Evolutionary conservation across 2,329 filamentous ascomycete species (phyloP).

Genomic region (Hypocrella siamensis): DNA sequence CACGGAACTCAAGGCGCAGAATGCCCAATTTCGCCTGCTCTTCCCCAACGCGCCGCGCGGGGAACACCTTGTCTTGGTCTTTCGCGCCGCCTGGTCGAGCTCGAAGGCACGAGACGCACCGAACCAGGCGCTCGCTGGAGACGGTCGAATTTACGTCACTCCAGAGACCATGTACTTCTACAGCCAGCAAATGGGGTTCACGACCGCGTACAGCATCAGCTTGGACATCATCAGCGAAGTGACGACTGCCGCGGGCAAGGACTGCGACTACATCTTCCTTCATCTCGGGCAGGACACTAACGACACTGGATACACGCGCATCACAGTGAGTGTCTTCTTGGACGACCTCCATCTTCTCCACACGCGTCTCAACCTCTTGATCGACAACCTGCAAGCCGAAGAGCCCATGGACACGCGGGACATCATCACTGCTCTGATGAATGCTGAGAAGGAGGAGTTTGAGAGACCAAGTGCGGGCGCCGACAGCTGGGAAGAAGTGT

Average conservation of each 20-base stretch:
- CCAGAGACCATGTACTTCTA: constrained; percentile 87
- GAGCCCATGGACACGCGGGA: constrained; percentile 53
- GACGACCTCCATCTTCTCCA: constrained; percentile 75
- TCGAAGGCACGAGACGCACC: constrained; percentile 26
- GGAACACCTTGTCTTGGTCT: constrained; percentile 80
- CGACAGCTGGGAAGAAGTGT: constrained; percentile 85
- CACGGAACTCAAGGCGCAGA: constrained; percentile 64
- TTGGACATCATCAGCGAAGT: constrained; percentile 73
- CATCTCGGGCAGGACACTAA: constrained; percentile 51
- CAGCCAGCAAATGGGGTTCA: constrained; percentile 81
- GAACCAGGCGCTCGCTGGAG: constrained; percentile 35
- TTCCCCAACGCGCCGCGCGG: constrained; percentile 67
- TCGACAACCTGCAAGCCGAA: constrained; percentile 63
- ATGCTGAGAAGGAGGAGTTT: constrained; percentile 51
- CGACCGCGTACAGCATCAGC: constrained; percentile 65
- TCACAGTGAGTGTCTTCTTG: constrained; percentile 86
- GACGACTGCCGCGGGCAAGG: constrained; percentile 73
- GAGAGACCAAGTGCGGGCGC: constrained; percentile 51
- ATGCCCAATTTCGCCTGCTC: constrained; percentile 81
- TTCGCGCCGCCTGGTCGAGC: constrained; percentile 71
- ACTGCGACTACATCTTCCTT: constrained; percentile 85
- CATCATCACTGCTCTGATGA: constrained; percentile 56
- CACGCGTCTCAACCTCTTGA: constrained; percentile 67
- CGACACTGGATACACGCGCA: constrained; percentile 49
- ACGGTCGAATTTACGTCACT: constrained; percentile 75